Conservation (phyloP, 2,329 filamentous ascomycete species). For the Fusarium praegraminearum region DNA sequence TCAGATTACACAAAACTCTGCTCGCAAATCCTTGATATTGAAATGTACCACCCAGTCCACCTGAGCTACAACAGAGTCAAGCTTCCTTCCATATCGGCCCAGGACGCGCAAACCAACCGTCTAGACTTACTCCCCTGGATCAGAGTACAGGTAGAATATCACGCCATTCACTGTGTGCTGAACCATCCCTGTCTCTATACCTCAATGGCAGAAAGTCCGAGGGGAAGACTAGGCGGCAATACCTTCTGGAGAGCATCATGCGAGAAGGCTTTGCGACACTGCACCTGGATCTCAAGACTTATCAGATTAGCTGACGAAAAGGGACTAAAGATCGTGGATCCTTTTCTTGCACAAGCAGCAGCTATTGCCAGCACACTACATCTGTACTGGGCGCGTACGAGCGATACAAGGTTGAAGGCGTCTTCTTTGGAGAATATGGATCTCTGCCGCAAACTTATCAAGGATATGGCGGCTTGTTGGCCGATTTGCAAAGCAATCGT, state of each 20-base stretch:
- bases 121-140: slow-evolving; percentile 29
- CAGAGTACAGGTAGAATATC: slow-evolving; percentile 21
- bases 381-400: slow-evolving; percentile 18
- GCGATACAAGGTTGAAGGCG: background rate
- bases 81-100: background rate
- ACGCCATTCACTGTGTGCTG: slow-evolving; percentile 23
- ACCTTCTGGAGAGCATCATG: slow-evolving; percentile 30
- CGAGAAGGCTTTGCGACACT: slow-evolving; percentile 24
- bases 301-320: slow-evolving; percentile 25
- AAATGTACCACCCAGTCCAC: background rate
- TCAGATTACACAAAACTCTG: slow-evolving; percentile 27
- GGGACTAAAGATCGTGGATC: slow-evolving; percentile 14
- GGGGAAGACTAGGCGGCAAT: slow-evolving; percentile 6
- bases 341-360: slow-evolving; percentile 32
- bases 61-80: slow-evolving; percentile 26
- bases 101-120: background rate
- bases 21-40: slow-evolving; percentile 8
- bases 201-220: slow-evolving; percentile 10
- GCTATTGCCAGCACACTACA: slow-evolving; percentile 26
- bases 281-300: slow-evolving; percentile 32
- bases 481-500: slow-evolving; percentile 28
- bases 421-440: slow-evolving; percentile 16
- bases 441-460: slow-evolving; percentile 22
- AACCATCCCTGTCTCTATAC: slow-evolving; percentile 34
- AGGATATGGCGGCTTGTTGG: slow-evolving; percentile 26